Evolutionary conservation across 2,329 filamentous ascomycete species (phyloP), one percentile per base, ranked within the genome.

Genomic region (Aspergillus pseudoviridinutans): DNA sequence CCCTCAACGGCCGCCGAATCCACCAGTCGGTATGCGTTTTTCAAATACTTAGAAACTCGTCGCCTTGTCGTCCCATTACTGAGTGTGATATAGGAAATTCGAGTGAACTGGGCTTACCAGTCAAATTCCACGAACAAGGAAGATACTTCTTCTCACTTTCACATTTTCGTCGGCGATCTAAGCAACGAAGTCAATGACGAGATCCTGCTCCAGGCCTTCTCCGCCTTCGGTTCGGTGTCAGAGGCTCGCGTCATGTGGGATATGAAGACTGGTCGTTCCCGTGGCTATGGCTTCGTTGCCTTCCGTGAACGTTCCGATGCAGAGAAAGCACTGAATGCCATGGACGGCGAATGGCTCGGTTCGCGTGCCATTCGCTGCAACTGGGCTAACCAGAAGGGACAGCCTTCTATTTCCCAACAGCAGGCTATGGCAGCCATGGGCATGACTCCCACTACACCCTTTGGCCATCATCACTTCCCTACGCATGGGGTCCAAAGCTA

Each of bases 201-300:
- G 71, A 86, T 97, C 53, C 83, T 99, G 24, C 82, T 89, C 17
- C 92, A 97, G 76, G 94, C 94, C 12, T 99, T 99, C 78, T 95
- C 91, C 50, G 91, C 91, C 49, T 99, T 97, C 74, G 94, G 94
- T 44, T 91, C 87, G 12, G 92, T 99, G 51, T 99, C 94, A 2
- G 94, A 99, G 77, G 94, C 94, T 59, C 92, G 94, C 69, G 94
- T 99, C 63, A 99, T 99, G 94, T 99, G 94, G 94, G 94, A 99
- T 76, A 99, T 99, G 94, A 99, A 99, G 84, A 99, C 94, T 38
- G 94, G 94, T 65, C 88, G 94, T 63, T 97, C 94, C 65, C 90
- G 94, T 73, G 94, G 94, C 59, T 99, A 99, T 71, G 94, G 94
- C 12, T 99, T 99, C 72, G 93, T 97, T 66, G 94, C 94, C 51